Evolutionary conservation across 2,329 filamentous ascomycete genomes (phyloP).

Genomic region (Fusarium albosuccineum): DNA sequence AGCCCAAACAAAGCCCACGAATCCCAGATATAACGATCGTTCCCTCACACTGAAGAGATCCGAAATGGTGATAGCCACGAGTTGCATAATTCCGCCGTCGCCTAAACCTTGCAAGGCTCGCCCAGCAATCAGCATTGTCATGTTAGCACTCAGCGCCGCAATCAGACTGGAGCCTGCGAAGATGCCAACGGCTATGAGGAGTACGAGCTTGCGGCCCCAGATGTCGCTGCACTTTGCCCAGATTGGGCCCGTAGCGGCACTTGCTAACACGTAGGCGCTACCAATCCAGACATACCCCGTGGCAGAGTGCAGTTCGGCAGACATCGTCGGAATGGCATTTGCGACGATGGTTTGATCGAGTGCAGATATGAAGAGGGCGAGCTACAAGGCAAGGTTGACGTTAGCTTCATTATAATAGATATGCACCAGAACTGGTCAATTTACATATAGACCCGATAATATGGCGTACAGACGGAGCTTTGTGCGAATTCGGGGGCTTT

Average conservation of each 20-base stretch:
- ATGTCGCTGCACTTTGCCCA: constrained; percentile 21
- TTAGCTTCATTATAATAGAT: too few species aligned
- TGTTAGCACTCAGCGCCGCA: not conserved
- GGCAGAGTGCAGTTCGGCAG: constrained; percentile 4
- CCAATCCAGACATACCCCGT: constrained; percentile 24
- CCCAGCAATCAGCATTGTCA: not conserved
- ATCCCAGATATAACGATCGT: constrained; percentile 56
- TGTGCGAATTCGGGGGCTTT: too few species aligned
- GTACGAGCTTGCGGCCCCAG: not conserved
- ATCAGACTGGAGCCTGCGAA: not conserved
- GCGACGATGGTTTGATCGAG: not conserved
- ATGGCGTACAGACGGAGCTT: too few species aligned
- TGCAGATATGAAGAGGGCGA: not conserved
- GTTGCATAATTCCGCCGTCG: constrained; percentile 51
- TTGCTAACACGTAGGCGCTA: constrained; percentile 13
- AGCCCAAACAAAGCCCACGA: constrained; percentile 49
- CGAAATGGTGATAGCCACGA: constrained; percentile 50
- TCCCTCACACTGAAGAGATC: constrained; percentile 64
- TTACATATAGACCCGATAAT: too few species aligned
- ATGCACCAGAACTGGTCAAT: too few species aligned
- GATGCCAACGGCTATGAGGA: not conserved
- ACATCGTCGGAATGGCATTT: constrained; percentile 17
- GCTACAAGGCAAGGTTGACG: too few species aligned
- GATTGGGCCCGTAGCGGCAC: constrained; percentile 6
- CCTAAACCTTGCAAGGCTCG: constrained; percentile 62